Evolutionary conservation across 106 monocot genomes (phyloP).

Genomic region (Allium cepa): DNA sequence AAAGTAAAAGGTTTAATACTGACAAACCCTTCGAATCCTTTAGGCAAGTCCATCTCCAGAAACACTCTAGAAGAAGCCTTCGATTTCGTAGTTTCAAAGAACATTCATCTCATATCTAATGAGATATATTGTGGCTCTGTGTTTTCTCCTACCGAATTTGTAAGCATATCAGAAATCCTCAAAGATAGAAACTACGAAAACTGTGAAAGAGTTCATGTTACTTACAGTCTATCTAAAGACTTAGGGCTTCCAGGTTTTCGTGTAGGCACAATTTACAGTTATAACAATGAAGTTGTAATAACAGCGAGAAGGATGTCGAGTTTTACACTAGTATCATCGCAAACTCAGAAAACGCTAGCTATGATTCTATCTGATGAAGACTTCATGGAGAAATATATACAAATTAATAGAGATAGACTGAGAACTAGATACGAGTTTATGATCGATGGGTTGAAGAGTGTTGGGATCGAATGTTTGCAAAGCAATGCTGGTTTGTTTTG

Average conservation of each 20-base stretch:
- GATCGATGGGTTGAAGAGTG: constrained; percentile 25
- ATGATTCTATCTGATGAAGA: constrained; percentile 45
- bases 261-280: constrained; percentile 68
- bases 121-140: constrained; percentile 81
- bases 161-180: constrained; percentile 58
- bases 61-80: constrained; percentile 29
- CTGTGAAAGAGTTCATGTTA: constrained; percentile 53
- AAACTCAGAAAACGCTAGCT: constrained; percentile 58
- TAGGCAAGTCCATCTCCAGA: constrained; percentile 26
- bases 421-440: constrained; percentile 31
- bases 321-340: constrained; percentile 70
- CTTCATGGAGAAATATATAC: constrained; percentile 48
- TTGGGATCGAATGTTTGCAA: constrained; percentile 50
- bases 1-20: constrained; percentile 37
- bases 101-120: constrained; percentile 67
- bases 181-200: constrained; percentile 12
- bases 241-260: constrained; percentile 69
- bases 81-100: constrained; percentile 34
- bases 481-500: constrained; percentile 76
- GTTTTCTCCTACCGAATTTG: constrained; percentile 40
- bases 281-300: constrained; percentile 52
- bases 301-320: constrained; percentile 82
- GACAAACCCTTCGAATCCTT: constrained; percentile 65
- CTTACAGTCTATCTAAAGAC: constrained; percentile 84
- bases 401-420: constrained; percentile 48